Percentiles rank a stretch among this genome's conserved stretches.
Evolutionary conservation across 208 protist genomes (phyloP).

Genomic region (Wallacemonas collosoma): DNA sequence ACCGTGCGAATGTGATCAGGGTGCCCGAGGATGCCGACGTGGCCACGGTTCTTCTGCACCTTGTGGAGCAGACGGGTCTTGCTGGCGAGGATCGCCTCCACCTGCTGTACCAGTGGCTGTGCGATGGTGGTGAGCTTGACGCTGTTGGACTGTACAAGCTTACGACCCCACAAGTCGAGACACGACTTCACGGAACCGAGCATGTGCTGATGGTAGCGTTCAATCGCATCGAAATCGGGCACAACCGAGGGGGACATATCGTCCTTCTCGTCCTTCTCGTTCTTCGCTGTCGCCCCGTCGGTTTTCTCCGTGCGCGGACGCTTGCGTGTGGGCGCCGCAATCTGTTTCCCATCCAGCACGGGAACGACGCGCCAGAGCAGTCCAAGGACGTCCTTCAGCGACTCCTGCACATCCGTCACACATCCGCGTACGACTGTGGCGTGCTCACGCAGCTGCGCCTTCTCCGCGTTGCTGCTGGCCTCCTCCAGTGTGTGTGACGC

Average conservation of each 20-base stretch:
- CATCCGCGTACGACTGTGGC: constrained; percentile 9
- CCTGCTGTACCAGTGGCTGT: constrained; percentile 80
- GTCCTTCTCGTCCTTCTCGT: not conserved
- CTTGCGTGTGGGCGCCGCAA: not conserved
- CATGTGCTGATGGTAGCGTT: constrained; percentile 43
- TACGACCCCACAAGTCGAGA: constrained; percentile 76
- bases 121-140: constrained; percentile 64
- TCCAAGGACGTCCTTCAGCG: constrained; percentile 23
- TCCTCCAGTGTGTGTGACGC: constrained; percentile 12
- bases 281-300: not conserved
- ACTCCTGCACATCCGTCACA: constrained; percentile 32
- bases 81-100: constrained; percentile 65
- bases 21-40: constrained; percentile 70
- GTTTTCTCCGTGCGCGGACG: constrained; percentile 6
- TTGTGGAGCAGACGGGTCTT: constrained; percentile 54
- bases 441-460: constrained; percentile 23
- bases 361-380: constrained; percentile 29
- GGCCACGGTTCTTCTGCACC: constrained; percentile 76
- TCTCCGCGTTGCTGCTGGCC: constrained; percentile 22
- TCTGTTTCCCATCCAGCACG: constrained; percentile 9
- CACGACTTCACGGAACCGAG: constrained; percentile 47
- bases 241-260: not conserved
- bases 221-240: constrained; percentile 15
- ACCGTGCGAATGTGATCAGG: constrained; percentile 56
- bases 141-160: constrained; percentile 63